Percentiles rank a stretch among this genome's conserved stretches.
Evolutionary conservation across 805 yeast genomes (phyloP).

Genomic region (Schwanniomyces occidentalis): DNA sequence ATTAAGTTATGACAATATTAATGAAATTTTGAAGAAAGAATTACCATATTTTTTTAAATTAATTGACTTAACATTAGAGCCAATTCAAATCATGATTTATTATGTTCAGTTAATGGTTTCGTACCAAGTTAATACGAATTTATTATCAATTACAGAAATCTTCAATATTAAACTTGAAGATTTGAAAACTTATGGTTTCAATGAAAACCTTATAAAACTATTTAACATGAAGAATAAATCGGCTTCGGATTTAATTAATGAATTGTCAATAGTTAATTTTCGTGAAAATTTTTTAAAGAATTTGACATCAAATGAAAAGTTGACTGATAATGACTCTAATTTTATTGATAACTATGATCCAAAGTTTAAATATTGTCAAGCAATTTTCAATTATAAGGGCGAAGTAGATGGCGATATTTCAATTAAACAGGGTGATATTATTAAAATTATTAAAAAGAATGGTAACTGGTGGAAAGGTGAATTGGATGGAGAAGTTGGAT

Average conservation of each 20-base stretch:
- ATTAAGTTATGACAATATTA: constrained; percentile 32
- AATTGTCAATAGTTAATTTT: constrained; percentile 22
- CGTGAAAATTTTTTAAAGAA: constrained; percentile 18
- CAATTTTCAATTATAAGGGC: constrained; percentile 39
- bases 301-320: constrained; percentile 5
- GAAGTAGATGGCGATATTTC: constrained; percentile 42
- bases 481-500: constrained; percentile 21
- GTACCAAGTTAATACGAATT: constrained; percentile 27
- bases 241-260: constrained; percentile 14
- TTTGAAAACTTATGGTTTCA: constrained; percentile 1
- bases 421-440: constrained; percentile 43
- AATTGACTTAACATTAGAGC: constrained; percentile 28
- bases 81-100: constrained; percentile 32
- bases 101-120: constrained; percentile 36
- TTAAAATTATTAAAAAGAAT: constrained; percentile 32
- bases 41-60: constrained; percentile 45
- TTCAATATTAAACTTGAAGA: constrained; percentile 11
- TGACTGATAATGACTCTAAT: neutral
- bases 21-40: constrained; percentile 44
- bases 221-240: constrained; percentile 8
- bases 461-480: constrained; percentile 43
- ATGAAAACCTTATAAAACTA: constrained; percentile 7
- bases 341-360: constrained; percentile 3
- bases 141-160: constrained; percentile 16
- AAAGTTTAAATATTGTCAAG: constrained; percentile 28